These are phyloP conservation scores for Boletellus deceptivus DNA, from an alignment of 1,284 basidiomycete species.

Conservation along the genomic window DNA sequence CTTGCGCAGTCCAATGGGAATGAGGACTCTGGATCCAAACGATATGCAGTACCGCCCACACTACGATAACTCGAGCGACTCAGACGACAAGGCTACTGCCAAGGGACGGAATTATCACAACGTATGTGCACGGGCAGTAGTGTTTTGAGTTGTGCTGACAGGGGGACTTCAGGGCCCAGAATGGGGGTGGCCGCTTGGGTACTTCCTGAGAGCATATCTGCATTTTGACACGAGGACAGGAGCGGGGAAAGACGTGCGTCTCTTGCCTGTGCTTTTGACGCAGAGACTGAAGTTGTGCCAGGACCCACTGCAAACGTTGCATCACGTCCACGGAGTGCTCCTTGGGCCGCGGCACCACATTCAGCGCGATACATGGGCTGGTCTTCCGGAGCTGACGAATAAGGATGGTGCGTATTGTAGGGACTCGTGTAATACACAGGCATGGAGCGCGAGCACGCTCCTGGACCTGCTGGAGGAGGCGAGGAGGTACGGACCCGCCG, in stretches of 20 bases:
- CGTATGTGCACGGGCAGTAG: conserved; percentile 39
- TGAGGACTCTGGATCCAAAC: conserved; percentile 87
- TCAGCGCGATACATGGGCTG: conserved; percentile 81
- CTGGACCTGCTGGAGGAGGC: conserved; percentile 83
- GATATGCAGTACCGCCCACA: conserved; percentile 86
- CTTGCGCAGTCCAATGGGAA: conserved; percentile 82
- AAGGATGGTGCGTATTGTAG: conserved; percentile 75
- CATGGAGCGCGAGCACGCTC: conserved; percentile 88
- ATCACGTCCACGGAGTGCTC: conserved; percentile 75
- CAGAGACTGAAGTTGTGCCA: conserved; percentile 29
- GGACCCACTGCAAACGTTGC: conserved; percentile 72
- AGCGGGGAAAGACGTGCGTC: conserved; percentile 62
- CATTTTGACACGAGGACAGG: conserved; percentile 73
- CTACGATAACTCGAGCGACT: conserved; percentile 93
- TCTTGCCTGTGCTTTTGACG: not conserved
- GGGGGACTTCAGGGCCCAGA: conserved; percentile 63
- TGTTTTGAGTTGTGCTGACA: conserved; percentile 8
- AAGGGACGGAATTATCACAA: conserved; percentile 92
- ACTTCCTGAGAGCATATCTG: conserved; percentile 92
- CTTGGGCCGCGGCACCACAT: conserved; percentile 73
- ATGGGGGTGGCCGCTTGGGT: conserved; percentile 94
- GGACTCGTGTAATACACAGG: conserved; percentile 90
- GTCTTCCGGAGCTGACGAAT: conserved; percentile 90
- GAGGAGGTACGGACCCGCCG: conserved; percentile 18
- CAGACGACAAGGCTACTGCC: conserved; percentile 74